Conservation (phyloP, 2,329 filamentous ascomycete species). For the Aspergillus flavus region DNA sequence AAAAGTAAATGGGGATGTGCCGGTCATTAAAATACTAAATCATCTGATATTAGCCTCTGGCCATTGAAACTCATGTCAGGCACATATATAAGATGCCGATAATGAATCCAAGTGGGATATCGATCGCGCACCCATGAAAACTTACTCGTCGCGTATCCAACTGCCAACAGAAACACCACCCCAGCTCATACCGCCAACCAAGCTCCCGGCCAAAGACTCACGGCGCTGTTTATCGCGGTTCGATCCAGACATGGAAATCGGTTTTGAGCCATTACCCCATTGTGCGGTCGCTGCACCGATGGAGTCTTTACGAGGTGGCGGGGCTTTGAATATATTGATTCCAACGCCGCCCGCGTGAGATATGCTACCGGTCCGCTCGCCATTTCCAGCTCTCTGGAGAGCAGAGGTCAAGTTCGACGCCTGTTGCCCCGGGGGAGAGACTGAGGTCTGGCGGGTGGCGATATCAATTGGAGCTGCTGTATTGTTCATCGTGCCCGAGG, state of each 20-base stretch:
- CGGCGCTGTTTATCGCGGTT: slow-evolving; percentile 55
- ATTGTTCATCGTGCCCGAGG: slow-evolving; percentile 52
- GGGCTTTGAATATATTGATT: slow-evolving; percentile 41
- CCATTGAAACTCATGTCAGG: neutral
- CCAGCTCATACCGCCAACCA: slow-evolving; percentile 88
- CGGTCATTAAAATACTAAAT: slow-evolving; percentile 86
- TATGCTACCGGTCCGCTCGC: slow-evolving; percentile 45
- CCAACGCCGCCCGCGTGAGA: slow-evolving; percentile 47
- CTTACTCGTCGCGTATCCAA: slow-evolving; percentile 98
- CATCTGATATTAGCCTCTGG: slow-evolving; percentile 11
- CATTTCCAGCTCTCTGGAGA: slow-evolving; percentile 53
- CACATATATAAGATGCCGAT: slow-evolving; percentile 4
- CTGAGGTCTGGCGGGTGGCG: slow-evolving; percentile 58
- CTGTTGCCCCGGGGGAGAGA: slow-evolving; percentile 61
- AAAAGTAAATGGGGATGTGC: slow-evolving; percentile 88
- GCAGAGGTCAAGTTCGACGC: slow-evolving; percentile 66
- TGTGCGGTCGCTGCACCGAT: slow-evolving; percentile 54
- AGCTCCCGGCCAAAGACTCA: slow-evolving; percentile 63
- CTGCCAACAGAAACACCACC: slow-evolving; percentile 94
- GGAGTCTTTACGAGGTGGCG: slow-evolving; percentile 57
- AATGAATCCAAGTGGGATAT: slow-evolving; percentile 23
- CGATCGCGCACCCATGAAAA: slow-evolving; percentile 31
- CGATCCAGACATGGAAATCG: slow-evolving; percentile 60
- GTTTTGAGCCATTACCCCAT: slow-evolving; percentile 60
- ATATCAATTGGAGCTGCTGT: slow-evolving; percentile 63